Evolutionary conservation across 768 basidiomycete genomes (phyloP).

Genomic region (Tulasnella sp.): DNA sequence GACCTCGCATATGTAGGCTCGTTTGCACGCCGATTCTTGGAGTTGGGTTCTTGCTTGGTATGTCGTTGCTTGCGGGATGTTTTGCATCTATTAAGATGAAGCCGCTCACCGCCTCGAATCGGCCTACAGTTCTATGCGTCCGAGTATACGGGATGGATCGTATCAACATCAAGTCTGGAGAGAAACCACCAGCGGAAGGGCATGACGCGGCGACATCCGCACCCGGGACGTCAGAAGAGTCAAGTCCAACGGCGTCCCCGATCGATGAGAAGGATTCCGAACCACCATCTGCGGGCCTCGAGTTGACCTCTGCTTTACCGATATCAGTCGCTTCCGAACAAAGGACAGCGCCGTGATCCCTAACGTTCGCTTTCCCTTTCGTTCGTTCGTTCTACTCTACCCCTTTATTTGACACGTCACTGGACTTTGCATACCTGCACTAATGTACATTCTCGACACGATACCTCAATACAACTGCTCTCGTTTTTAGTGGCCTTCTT

Average conservation of each 20-base stretch:
- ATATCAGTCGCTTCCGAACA: not conserved
- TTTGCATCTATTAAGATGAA: not conserved
- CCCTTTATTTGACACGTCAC: not conserved
- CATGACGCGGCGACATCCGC: not conserved
- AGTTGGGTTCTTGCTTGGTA: not conserved
- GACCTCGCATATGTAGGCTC: not conserved
- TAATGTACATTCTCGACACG: not conserved
- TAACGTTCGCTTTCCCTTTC: not conserved
- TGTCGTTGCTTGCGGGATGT: not conserved
- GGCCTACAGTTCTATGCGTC: not conserved
- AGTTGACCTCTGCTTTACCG: not conserved
- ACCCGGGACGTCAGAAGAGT: not conserved
- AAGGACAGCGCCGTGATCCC: not conserved
- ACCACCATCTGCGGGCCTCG: not conserved
- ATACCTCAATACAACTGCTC: not conserved
- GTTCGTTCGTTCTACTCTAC: not conserved
- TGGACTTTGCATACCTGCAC: not conserved
- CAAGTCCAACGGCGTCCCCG: not conserved
- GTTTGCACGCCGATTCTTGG: not conserved
- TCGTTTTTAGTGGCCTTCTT: not conserved
- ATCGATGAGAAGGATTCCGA: not conserved
- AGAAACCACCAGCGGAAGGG: not conserved
- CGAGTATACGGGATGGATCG: not conserved
- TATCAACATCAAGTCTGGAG: not conserved
- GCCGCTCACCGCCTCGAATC: not conserved